A percentile compares a stretch with the other conserved stretches of the same genome.
Evolutionary conservation across 139 green algal species (phyloP).

Genomic region (Monoraphidium neglectum): DNA sequence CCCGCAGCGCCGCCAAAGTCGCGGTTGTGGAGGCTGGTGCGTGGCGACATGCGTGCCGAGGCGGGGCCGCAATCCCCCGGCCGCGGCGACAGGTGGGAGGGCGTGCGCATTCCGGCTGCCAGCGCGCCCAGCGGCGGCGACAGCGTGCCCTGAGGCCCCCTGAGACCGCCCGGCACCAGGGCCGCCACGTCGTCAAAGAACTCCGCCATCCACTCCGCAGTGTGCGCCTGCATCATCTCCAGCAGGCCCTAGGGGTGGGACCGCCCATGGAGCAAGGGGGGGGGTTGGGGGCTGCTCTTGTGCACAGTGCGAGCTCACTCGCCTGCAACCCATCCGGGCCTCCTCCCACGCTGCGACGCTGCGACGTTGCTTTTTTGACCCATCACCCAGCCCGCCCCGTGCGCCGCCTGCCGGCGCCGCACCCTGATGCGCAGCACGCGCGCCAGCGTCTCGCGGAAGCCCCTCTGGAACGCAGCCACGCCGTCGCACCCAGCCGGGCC

Average conservation of each 20-base stretch:
- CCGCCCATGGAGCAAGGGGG: not conserved
- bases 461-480: constrained; percentile 59
- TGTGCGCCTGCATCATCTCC: constrained; percentile 81
- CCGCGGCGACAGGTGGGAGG: too few relatives aligned
- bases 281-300: not conserved
- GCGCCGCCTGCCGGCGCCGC: not conserved
- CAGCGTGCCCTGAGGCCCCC: not conserved
- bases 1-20: too few relatives aligned
- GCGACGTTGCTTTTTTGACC: not conserved
- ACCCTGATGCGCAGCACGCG: constrained; percentile 53
- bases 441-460: constrained; percentile 39
- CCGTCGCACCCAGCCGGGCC: constrained; percentile 3
- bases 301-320: not conserved
- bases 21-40: too few relatives aligned
- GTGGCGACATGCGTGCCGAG: too few relatives aligned
- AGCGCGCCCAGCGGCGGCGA: too few relatives aligned
- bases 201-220: constrained; percentile 61
- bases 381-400: too few relatives aligned
- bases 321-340: not conserved
- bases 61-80: too few relatives aligned
- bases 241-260: constrained; percentile 65
- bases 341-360: not conserved
- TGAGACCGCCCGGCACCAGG: constrained; percentile 33
- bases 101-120: too few relatives aligned
- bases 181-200: constrained; percentile 63